Base-by-base conservation (phyloP, 176 grass and related monocot species). In the Bromus sterilis region DNA sequence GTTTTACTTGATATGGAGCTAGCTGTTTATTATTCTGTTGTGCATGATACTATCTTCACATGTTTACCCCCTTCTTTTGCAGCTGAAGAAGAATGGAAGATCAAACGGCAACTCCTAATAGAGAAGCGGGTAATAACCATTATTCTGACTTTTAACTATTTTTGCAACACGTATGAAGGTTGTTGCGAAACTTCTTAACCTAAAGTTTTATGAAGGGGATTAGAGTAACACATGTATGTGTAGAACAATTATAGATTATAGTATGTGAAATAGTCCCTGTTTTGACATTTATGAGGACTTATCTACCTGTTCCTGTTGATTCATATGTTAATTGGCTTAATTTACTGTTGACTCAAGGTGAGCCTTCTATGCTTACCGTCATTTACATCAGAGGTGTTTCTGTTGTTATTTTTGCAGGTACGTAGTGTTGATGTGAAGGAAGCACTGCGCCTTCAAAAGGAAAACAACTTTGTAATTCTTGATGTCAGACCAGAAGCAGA, bases 61-160 rank as follows among this genome's bases (percentile, higher is more conserved):
- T 80, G 46, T 61, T 73, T 25, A 60, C 14, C 62, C 79, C 65
- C 51, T 11, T 26, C 10, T 43, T 56, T 56, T 71, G 34, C 84
- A 99, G 96, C 96, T 56, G 96, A 99, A 84, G 96, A 93, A 72
- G 96, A 95, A 0, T 99, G 96, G 96, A 99, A 91, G 85, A 89
- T 77, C 85, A 98, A 95, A 85, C 91, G 96, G 33, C 82, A 87
- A 86, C 11, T 91, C 67, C 85, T 99, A 42, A 24, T 91, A 66
- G 84, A 99, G 83, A 99, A 99, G 46, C 88, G 89, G 89, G 96
- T 95, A 93, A 68, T 41, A 62, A 70, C 42, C 6, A 33, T 6
- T 56, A 84, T 14, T 67, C 3, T 56, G 26, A 56, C 8, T 13
- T 3, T 40, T 33, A 36, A 33, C 28, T 18, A 53, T 79, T 56